Evolutionary conservation across 2,329 filamentous ascomycete genomes (phyloP), one percentile per base, ranked within the genome.

Genomic region (Colletotrichum somersetense): DNA sequence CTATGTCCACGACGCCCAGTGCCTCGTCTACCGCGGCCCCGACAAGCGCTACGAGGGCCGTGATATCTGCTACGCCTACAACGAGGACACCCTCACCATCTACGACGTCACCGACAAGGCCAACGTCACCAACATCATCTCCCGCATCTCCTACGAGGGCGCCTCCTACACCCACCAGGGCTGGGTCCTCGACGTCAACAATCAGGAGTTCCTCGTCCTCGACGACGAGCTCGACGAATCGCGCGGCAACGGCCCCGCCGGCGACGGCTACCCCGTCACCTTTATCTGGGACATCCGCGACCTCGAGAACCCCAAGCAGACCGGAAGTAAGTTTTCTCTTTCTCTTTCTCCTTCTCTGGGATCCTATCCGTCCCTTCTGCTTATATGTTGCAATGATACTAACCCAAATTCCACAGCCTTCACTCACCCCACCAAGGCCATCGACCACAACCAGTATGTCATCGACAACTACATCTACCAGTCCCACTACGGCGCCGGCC

Each of bases 1-100:
- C 1, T 90, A 90, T 64, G 88, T 90, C 2, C 89, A 90, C 75
- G 88, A 91, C 71, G 89, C 88, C 0, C 88, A 90, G 76, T 90
- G 88, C 72, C 78, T 90, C 35, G 83, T 86, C 40, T 89, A 89
- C 76, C 83, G 81, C 10, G 87, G 88, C 0, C 87, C 87, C 0
- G 84, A 89, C 71, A 79, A 78, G 33, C 75, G 81, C 33, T 89
- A 85, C 77, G 77, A 79, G 4, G 86, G 84, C 33, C 81, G 79
- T 2, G 86, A 89, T 66, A 87, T 89, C 75, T 89, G 87, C 83
- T 89, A 88, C 75, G 85, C 83, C 71, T 89, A 87, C 80, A 88
- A 89, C 75, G 85, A 87, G 73, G 85, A 87, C 74, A 84, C 83
- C 0, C 78, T 87, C 44, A 87, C 86, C n/a, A 86, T 88, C 53